Evolutionary conservation across 2,329 filamentous ascomycete species (phyloP), one percentile per base, ranked within the genome.

Genomic region (Daldinia sp.): DNA sequence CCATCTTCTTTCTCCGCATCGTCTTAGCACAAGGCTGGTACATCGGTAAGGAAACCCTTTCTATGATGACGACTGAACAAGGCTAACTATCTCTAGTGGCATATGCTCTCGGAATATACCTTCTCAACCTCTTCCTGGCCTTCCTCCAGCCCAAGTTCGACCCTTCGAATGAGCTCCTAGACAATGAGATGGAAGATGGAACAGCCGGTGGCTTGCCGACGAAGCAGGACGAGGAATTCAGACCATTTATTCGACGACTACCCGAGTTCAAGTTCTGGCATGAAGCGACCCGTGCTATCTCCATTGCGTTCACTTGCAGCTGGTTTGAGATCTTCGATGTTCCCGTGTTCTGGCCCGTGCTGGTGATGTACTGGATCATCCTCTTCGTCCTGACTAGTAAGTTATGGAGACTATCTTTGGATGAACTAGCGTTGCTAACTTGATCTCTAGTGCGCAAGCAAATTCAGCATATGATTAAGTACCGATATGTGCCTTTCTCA

Each of bases 201-300:
- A 88, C 93, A 15, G 89, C 89, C 30, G 91, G 91, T 60, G 89
- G 89, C 28, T 89, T 99, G 48, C 96, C 96, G 26, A 98, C 94
- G 65, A 98, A 97, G 84, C 90, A 93, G 76, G 95, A 98, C 78
- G 94, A 99, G 78, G 96, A 99, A 84, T 99, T 99, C 86, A 90
- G 94, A 72, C 96, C 96, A 3, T 99, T 99, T 79, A 98, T 99
- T 79, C 90, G 96, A 78, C 89, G 96, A 68, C 89, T 99, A 26
- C 96, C 96, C 63, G 96, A 99, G 83, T 99, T 99, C 88, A 99
- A 99, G 88, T 99, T 99, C 86, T 99, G 96, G 96, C 93, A 98
- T 84, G 92, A 93, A 77, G 94, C 95, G 60, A 98, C 95, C 63
- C 89, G 94, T 78, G 95, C 95, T 62, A 88, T 98, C 75, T 79